These are phyloP conservation scores for Pichia sp. DNA, from an alignment of 1,139 yeast genomes.

Conservation along the genomic window DNA sequence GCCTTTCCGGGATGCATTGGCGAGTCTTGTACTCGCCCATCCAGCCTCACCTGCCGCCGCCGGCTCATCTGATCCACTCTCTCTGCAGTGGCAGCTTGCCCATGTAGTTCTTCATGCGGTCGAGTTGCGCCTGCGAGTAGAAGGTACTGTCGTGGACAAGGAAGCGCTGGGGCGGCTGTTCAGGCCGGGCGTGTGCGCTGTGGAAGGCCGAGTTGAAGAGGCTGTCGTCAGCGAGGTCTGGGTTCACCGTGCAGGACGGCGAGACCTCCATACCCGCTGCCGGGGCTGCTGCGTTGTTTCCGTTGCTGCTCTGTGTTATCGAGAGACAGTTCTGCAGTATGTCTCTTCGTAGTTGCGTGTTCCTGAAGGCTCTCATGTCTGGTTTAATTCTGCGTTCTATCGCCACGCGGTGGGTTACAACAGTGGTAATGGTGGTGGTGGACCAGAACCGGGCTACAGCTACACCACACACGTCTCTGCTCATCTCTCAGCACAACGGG, in stretches of 20 bases:
- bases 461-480: no score
- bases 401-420: no score
- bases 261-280: background rate
- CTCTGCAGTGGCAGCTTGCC: constrained; percentile 1
- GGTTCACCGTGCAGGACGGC: background rate
- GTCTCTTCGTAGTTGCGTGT: constrained; percentile 9
- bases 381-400: background rate
- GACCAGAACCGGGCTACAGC: no score
- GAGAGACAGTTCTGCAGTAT: constrained; percentile 5
- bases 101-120: constrained; percentile 20
- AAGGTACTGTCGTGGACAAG: background rate
- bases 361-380: constrained; percentile 7
- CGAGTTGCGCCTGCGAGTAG: constrained; percentile 25
- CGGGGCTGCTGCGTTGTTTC: background rate
- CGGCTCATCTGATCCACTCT: background rate
- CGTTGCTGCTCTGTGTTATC: background rate
- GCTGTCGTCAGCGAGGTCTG: constrained; percentile 10
- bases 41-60: no score
- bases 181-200: background rate
- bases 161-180: background rate
- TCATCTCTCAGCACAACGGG: no score
- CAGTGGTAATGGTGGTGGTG: no score
- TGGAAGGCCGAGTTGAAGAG: constrained; percentile 6
- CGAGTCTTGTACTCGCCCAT: no score
- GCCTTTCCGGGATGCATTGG: no score